phyloP scores from a whole-genome alignment of 2,329 filamentous ascomycete genomes.

The Sphaerulina musiva region DNA sequence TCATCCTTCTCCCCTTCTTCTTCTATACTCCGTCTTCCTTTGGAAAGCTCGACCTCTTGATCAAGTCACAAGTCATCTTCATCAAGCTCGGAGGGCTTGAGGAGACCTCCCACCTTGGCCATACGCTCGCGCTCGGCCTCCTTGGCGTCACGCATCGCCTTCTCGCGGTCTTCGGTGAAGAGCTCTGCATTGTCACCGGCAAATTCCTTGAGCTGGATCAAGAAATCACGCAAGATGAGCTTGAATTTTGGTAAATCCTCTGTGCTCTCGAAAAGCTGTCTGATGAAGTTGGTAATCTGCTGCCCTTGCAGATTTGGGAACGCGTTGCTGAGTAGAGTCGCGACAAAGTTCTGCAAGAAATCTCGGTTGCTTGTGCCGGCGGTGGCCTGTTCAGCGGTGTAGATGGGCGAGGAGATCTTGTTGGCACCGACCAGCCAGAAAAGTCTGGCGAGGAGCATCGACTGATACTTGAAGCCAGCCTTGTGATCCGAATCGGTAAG shows the following conservation, averaged over 20 bases:
- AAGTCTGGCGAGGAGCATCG: slow-evolving; percentile 85
- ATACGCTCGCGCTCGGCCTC: slow-evolving; percentile 83
- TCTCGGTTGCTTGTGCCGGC: slow-evolving; percentile 81
- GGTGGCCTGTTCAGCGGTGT: slow-evolving; percentile 73
- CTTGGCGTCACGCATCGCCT: slow-evolving; percentile 77
- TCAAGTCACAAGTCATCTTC: slow-evolving; percentile 77
- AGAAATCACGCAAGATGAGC: slow-evolving; percentile 88
- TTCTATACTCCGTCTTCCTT: slow-evolving; percentile 5
- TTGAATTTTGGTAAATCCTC: slow-evolving; percentile 92
- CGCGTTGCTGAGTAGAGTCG: slow-evolving; percentile 74
- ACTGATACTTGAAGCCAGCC: slow-evolving; percentile 97
- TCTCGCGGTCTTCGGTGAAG: slow-evolving; percentile 89
- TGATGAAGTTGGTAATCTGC: slow-evolving; percentile 86
- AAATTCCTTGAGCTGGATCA: slow-evolving; percentile 96
- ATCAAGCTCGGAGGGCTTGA: slow-evolving; percentile 96
- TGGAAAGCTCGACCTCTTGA: slow-evolving; percentile 34
- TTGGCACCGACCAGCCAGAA: slow-evolving; percentile 89
- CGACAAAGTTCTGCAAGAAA: slow-evolving; percentile 83
- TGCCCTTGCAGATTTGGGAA: slow-evolving; percentile 79
- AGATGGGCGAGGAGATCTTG: slow-evolving; percentile 90
- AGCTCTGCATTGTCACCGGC: slow-evolving; percentile 91
- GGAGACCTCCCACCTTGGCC: slow-evolving; percentile 87
- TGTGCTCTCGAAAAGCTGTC: slow-evolving; percentile 81
- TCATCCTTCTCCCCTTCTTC: neutral
- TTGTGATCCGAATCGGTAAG: slow-evolving; percentile 97